Evolutionary conservation across 2,329 filamentous ascomycete species (phyloP).

Genomic region (Aspergillus novofumigatus): DNA sequence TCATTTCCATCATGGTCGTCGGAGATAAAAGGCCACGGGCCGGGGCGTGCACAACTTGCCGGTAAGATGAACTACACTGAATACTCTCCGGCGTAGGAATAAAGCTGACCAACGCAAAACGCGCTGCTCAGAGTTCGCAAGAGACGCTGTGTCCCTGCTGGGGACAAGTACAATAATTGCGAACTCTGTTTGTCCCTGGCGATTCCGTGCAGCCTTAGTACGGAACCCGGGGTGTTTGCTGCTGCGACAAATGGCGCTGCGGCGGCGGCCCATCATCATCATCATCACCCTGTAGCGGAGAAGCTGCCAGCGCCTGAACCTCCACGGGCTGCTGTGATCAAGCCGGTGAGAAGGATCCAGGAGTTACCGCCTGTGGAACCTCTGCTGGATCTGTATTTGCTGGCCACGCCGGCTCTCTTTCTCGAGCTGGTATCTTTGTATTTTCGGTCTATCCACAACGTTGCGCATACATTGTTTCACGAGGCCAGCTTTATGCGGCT

Average conservation of each 20-base stretch:
- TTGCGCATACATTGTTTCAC: constrained; percentile 21
- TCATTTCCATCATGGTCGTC: neutral
- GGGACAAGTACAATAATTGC: constrained; percentile 6
- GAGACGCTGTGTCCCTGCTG: constrained; percentile 14
- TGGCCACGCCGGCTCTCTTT: constrained; percentile 5
- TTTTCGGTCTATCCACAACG: constrained; percentile 21
- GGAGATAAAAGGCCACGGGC: constrained; percentile 9
- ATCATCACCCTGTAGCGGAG: neutral
- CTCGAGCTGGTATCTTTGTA: constrained; percentile 17
- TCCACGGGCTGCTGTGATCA: neutral
- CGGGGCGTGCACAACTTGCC: constrained; percentile 13
- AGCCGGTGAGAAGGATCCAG: neutral
- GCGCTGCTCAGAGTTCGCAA: constrained; percentile 9
- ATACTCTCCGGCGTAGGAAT: neutral
- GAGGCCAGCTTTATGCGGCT: constrained; percentile 16
- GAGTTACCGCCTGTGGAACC: neutral
- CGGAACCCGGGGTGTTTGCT: neutral
- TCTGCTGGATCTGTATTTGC: neutral
- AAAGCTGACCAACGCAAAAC: neutral
- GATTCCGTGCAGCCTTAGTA: constrained; percentile 10
- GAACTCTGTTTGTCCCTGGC: constrained; percentile 12
- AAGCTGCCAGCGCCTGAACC: neutral
- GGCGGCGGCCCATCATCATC: neutral
- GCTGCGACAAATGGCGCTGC: neutral
- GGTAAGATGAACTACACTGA: constrained; percentile 2